These are phyloP conservation scores for Brettanomyces custersianus DNA, from an alignment of 805 yeast genomes.

Conservation along the genomic window DNA sequence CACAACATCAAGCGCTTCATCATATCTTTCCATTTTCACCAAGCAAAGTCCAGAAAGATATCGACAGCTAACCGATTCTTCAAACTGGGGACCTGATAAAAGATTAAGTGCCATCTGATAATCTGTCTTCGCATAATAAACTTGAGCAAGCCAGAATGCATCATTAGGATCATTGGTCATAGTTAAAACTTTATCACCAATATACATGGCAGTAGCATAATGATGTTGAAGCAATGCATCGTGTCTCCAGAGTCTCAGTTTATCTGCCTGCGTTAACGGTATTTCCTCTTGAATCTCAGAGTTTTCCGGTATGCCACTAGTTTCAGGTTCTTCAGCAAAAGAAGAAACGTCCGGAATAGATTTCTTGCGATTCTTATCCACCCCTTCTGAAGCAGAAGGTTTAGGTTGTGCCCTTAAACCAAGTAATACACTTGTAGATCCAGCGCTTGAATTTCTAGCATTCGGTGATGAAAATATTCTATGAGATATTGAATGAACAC, in stretches of 20 bases:
- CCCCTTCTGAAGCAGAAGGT: no score
- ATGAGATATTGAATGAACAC: slow-evolving; percentile 2
- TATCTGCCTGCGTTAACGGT: slow-evolving; percentile 72
- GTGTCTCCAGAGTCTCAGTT: slow-evolving; percentile 83
- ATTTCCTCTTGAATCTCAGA: slow-evolving; percentile 11
- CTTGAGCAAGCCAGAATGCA: slow-evolving; percentile 95
- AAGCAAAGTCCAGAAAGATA: slow-evolving; percentile 73
- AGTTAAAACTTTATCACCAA: slow-evolving; percentile 84
- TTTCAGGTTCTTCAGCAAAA: neutral
- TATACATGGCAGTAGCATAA: slow-evolving; percentile 77
- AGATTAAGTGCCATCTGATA: slow-evolving; percentile 72
- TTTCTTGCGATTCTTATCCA: no score
- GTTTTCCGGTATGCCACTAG: neutral
- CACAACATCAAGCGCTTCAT: slow-evolving; percentile 78
- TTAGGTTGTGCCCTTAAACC: no score
- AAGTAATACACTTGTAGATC: no score
- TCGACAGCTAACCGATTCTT: slow-evolving; percentile 63
- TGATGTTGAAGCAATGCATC: slow-evolving; percentile 91
- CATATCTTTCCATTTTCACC: slow-evolving; percentile 66
- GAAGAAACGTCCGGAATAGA: neutral
- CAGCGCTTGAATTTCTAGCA: no score
- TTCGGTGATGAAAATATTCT: slow-evolving; percentile 18
- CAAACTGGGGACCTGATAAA: slow-evolving; percentile 46
- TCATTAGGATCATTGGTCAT: slow-evolving; percentile 84
- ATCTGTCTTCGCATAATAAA: slow-evolving; percentile 65